These are phyloP conservation scores for Clausena lansium DNA, from an alignment of 345 rosid species.

Conservation along the genomic window DNA sequence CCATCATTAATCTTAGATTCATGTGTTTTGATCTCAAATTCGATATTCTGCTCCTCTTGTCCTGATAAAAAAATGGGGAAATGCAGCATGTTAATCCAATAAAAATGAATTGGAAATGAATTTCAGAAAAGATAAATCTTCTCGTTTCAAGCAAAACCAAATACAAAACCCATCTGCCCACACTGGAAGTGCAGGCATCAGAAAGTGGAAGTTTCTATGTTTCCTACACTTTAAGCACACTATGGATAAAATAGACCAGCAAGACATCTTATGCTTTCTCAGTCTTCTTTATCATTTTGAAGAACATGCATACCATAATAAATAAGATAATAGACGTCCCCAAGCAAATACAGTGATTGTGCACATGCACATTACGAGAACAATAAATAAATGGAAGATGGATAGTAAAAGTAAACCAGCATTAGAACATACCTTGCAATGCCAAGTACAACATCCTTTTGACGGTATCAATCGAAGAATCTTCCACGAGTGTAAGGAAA, in stretches of 20 bases:
- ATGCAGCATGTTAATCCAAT: constrained; percentile 3
- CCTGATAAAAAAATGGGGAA: constrained; percentile 48
- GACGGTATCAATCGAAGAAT: constrained; percentile 64
- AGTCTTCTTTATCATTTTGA: neutral
- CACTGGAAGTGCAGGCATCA: neutral
- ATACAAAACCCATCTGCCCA: neutral
- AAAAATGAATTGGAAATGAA: neutral
- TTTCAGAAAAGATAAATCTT: neutral
- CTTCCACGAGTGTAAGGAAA: constrained; percentile 80
- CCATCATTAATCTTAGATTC: constrained; percentile 54
- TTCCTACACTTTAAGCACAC: neutral
- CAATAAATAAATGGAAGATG: neutral
- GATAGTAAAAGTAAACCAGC: neutral
- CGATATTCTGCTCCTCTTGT: constrained; percentile 77
- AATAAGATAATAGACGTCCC: neutral
- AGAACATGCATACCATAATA: neutral
- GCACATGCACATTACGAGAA: neutral
- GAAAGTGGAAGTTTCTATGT: neutral
- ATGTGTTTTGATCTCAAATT: constrained; percentile 83
- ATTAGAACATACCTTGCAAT: constrained; percentile 60
- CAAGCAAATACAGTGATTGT: neutral
- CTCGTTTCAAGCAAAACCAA: neutral
- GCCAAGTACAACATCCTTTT: constrained; percentile 69
- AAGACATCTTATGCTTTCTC: neutral
- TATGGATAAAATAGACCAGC: neutral